Conservation (phyloP, 2,329 filamentous ascomycete genomes). For the Chaetomiaceae sp. region DNA sequence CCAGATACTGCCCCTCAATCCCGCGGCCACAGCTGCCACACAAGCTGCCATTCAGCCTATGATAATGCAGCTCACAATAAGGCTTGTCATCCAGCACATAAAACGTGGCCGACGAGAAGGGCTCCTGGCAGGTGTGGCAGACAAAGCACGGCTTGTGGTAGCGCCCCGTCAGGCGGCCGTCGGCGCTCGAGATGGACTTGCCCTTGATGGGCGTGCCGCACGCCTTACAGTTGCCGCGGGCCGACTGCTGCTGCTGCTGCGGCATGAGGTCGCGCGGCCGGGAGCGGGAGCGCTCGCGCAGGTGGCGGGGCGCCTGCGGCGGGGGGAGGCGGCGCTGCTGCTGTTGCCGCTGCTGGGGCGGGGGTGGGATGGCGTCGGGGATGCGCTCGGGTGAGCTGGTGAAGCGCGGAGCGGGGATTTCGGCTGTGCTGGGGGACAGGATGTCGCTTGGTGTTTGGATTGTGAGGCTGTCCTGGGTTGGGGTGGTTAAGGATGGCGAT, state of each 20-base stretch:
- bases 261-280: not conserved
- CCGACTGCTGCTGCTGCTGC: constrained; percentile 33
- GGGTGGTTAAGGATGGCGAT: constrained; percentile 15
- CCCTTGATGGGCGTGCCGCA: constrained; percentile 74
- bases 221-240: constrained; percentile 72
- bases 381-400: constrained; percentile 12
- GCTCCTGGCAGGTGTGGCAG: constrained; percentile 72
- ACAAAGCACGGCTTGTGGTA: constrained; percentile 96
- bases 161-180: constrained; percentile 82
- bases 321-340: not conserved
- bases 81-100: constrained; percentile 85
- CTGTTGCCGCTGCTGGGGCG: not conserved
- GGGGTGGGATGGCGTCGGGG: no score
- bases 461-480: not conserved
- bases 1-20: constrained; percentile 90
- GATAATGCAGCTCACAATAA: constrained; percentile 89
- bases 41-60: constrained; percentile 80
- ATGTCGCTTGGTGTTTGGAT: constrained; percentile 1
- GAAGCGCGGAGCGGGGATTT: constrained; percentile 16
- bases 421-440: constrained; percentile 12
- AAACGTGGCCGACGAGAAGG: constrained; percentile 83
- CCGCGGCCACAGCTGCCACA: constrained; percentile 74
- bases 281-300: not conserved
- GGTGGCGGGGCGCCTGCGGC: not conserved
- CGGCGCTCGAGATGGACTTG: constrained; percentile 89